phyloP scores from a whole-genome alignment of 2,329 filamentous ascomycete species.

The Phaeosphaeria sp. region DNA sequence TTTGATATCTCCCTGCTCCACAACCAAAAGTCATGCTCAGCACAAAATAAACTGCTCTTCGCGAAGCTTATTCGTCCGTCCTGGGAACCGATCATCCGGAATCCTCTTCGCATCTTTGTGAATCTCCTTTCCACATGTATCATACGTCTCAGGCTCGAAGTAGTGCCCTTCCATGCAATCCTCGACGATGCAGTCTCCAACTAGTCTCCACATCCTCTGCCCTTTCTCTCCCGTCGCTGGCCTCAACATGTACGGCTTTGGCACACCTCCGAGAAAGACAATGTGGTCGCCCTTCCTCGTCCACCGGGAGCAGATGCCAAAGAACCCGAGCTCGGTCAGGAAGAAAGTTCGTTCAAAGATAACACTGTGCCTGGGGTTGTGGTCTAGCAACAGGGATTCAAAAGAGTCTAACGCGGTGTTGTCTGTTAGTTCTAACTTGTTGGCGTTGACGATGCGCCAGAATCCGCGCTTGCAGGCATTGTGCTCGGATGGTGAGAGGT shows the following conservation, averaged over 20 bases:
- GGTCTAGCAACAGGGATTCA: background rate
- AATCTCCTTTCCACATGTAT: background rate
- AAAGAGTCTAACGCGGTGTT: background rate
- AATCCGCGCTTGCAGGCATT: background rate
- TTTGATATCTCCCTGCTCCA: background rate
- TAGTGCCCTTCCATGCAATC: conserved; percentile 3
- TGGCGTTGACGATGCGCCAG: background rate
- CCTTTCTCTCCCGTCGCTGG: too few relatives aligned
- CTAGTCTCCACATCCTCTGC: background rate
- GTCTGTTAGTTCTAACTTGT: background rate
- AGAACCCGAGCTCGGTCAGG: background rate
- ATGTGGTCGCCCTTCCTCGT: background rate
- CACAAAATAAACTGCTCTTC: background rate
- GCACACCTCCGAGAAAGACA: background rate
- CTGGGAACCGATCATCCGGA: background rate
- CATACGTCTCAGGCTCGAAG: background rate
- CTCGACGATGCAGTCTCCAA: background rate
- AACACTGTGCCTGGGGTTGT: background rate
- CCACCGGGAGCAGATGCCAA: background rate
- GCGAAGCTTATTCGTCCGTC: background rate
- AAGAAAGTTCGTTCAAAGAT: background rate
- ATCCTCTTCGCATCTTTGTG: background rate
- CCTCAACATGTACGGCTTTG: background rate
- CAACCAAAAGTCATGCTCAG: background rate
- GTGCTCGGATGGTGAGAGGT: background rate